phyloP scores from a whole-genome alignment of 192 early-diverging fungal genomes.

The Linnemannia hyalina region DNA sequence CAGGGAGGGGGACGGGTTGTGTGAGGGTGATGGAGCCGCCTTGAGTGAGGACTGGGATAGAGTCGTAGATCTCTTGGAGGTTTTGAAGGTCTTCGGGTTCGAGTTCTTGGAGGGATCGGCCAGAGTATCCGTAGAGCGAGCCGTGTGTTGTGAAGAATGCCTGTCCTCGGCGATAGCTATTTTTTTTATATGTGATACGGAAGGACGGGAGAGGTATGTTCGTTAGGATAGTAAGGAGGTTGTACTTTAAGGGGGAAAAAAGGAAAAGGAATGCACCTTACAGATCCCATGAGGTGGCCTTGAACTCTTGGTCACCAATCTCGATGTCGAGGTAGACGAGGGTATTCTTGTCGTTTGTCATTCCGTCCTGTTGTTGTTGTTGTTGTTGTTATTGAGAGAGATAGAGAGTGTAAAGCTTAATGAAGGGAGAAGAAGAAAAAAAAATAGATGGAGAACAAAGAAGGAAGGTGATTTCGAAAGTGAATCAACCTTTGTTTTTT shows the following conservation, averaged over 20 bases:
- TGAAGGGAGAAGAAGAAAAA: too few relatives aligned
- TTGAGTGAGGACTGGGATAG: constrained; percentile 37
- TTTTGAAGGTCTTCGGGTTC: constrained; percentile 34
- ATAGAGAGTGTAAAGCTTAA: not conserved
- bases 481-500: not conserved
- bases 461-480: not conserved
- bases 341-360: constrained; percentile 21
- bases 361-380: constrained; percentile 5
- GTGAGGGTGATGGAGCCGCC: constrained; percentile 44
- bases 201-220: not conserved
- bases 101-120: constrained; percentile 34
- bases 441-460: too few relatives aligned
- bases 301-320: constrained; percentile 49
- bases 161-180: constrained; percentile 46
- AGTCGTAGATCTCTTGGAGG: constrained; percentile 53
- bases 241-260: not conserved
- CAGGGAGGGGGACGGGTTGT: constrained; percentile 39
- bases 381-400: not conserved
- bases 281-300: constrained; percentile 51
- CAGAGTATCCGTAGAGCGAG: constrained; percentile 42
- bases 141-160: constrained; percentile 52
- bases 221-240: not conserved
- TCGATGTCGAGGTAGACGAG: constrained; percentile 56
- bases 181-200: not conserved
- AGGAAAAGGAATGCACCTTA: constrained; percentile 12